Base-by-base conservation (phyloP, 1,139 yeast species). In the Saccharomycopsis hybrid region DNA sequence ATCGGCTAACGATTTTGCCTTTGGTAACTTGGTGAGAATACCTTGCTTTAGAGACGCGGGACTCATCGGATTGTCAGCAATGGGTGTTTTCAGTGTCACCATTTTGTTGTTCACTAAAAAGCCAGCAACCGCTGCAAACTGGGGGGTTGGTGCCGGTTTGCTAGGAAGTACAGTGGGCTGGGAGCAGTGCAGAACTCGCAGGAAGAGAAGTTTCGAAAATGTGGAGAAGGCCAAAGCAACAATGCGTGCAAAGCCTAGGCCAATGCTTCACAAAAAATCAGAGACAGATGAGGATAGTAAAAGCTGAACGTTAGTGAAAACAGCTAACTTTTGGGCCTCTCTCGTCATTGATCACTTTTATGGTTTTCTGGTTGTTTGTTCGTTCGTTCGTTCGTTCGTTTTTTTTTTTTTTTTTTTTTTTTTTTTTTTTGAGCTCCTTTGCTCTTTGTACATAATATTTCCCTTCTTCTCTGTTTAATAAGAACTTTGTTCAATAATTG, bases 1-100 rank as follows among this genome's bases (percentile, higher is more conserved):
- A 8, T 52, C 60, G 2, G 41, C 59, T 36, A 67, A 70, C 0
- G 95, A 87, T 62, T 84, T 89, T 62, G 68, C 74, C 7, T 59
- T 79, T 5, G 71, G 70, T 2, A 72, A 76, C 43, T 70, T 84
- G 53, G 73, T 80, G 18, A 68, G 71, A 51, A 85, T 89, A 64
- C 96, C 97, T 1, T 90, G 97, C 65, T 87, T 90, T 65, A 72
- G 96, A 55, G 92, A 85, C 53, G 94, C 96, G 1, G 87, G 89
- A 64, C 71, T 90, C 55, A 77, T 95, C 0, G 97, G 97, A 3
- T 78, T 88, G 55, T 83, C 88, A 36, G 80, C 92, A n/a, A 79
- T 88, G 73, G 85, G 83, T 30, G 94, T 87, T 0, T 71, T 85
- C 38, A 86, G 90, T 0, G 76, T 82, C 0, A 85, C 87, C 38